Conservation (phyloP, 192 early-diverging fungal species). For the Obelidium mucronatum region DNA sequence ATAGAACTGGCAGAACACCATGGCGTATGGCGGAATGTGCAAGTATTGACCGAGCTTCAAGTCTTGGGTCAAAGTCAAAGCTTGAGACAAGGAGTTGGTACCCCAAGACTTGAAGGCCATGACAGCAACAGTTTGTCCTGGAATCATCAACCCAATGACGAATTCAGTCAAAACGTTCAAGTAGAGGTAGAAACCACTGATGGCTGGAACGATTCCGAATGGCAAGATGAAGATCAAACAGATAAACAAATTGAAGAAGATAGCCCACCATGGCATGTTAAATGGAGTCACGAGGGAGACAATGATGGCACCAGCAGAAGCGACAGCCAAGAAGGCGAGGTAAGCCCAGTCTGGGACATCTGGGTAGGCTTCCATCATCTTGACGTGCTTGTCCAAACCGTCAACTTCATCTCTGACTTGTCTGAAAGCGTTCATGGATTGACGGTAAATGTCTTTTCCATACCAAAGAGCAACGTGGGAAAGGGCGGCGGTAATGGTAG, state of each 20-base stretch:
- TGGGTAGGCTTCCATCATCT: conserved; percentile 74
- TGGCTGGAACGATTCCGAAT: conserved; percentile 62
- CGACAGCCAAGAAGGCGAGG: conserved; percentile 44
- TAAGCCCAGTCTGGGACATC: conserved; percentile 76
- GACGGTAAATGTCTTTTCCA: conserved; percentile 39
- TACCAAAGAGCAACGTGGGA: conserved; percentile 68
- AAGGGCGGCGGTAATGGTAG: conserved; percentile 60
- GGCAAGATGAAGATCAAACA: conserved; percentile 65
- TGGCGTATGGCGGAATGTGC: conserved; percentile 76
- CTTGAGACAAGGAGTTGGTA: conserved; percentile 68
- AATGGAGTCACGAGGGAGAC: conserved; percentile 12
- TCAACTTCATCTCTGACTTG: conserved; percentile 9
- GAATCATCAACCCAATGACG: conserved; percentile 64
- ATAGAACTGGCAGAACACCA: conserved; percentile 79
- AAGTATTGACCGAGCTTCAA: conserved; percentile 74
- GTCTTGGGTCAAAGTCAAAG: conserved; percentile 63
- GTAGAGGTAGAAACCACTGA: conserved; percentile 37
- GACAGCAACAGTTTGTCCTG: conserved; percentile 69
- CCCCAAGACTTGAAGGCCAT: conserved; percentile 79
- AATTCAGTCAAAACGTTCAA: conserved; percentile 71
- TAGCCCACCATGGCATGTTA: conserved; percentile 40
- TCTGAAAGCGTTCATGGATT: conserved; percentile 7
- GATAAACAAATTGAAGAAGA: conserved; percentile 46
- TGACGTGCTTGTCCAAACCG: conserved; percentile 64
- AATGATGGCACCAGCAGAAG: not conserved